Base-by-base conservation (phyloP, 2,329 filamentous ascomycete species). In the Pseudogymnoascus sp. region DNA sequence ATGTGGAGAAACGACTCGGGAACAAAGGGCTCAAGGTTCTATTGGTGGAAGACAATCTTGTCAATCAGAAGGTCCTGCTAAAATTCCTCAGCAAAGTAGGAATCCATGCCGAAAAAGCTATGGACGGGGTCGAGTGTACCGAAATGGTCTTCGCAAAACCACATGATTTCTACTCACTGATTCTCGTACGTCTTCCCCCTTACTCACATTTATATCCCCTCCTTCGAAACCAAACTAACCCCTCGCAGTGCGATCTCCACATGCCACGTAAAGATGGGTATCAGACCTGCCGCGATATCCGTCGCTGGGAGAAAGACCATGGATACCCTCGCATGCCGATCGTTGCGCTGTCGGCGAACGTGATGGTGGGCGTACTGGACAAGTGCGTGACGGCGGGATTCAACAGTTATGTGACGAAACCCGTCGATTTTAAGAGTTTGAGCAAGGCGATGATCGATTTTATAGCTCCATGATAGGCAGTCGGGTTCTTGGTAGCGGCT, bases 201-300 rank as follows among this genome's bases (percentile, higher is more conserved):
- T n/a, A n/a, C n/a, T n/a, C n/a, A n/a, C n/a, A n/a, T n/a, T n/a
- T n/a, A n/a, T n/a, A 56, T 3, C n/a, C 10, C n/a, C n/a, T n/a
- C n/a, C n/a, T n/a, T 35, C 1, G n/a, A 13, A n/a, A 56, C 50
- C 19, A 1, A 56, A 10, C 50, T 56, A 33, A 56, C 29, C 19
- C 29, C 5, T 7, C 6, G 1, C 65, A 91, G 89, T 95, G 91
- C 72, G 91, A 96, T 76, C 82, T 96, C 42, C 90, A 95, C 72
- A 96, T 95, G 90, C 90, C 91, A 59, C 89, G 91, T 74, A 96
- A 95, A 74, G 90, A 96, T 71, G 90, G 90, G 62, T 95, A 93
- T 73, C 88, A 93, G 72, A 90, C 91, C 29, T 95, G 90, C 73
- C 86, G 87, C 66, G 90, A 95, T 70, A 89, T 96, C 65, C 84